phyloP scores from a whole-genome alignment of 2,329 filamentous ascomycete genomes.

The Triangularia setosa region DNA sequence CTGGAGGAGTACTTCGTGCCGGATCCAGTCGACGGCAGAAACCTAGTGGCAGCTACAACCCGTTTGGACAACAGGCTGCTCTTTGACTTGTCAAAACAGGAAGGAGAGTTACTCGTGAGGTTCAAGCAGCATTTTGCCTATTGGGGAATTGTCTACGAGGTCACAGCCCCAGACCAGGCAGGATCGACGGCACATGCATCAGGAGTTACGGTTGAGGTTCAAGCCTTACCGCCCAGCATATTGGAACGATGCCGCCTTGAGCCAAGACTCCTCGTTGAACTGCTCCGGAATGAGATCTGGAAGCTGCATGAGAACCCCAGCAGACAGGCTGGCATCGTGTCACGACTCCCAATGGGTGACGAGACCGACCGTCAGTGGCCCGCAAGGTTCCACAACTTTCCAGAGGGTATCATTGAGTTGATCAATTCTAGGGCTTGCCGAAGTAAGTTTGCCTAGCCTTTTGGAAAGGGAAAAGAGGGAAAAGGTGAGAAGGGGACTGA shows the following conservation, averaged over 20 bases:
- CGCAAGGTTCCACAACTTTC: constrained; percentile 62
- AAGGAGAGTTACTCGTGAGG: constrained; percentile 54
- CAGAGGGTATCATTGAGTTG: constrained; percentile 70
- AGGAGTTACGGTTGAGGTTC: constrained; percentile 15
- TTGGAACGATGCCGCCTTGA: constrained; percentile 70
- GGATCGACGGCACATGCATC: no score
- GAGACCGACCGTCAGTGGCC: constrained; percentile 48
- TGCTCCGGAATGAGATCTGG: constrained; percentile 75
- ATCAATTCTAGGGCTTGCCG: constrained; percentile 73
- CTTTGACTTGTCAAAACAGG: constrained; percentile 62
- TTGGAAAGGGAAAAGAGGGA: not conserved
- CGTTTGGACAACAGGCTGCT: constrained; percentile 50
- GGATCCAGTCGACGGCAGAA: not conserved
- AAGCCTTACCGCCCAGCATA: constrained; percentile 65
- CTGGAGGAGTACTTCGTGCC: constrained; percentile 50
- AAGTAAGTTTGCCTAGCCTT: constrained; percentile 42
- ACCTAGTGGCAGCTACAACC: constrained; percentile 30
- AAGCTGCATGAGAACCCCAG: constrained; percentile 48
- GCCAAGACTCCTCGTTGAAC: constrained; percentile 65
- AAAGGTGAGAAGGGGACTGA: no score
- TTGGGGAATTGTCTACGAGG: constrained; percentile 73
- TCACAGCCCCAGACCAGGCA: not conserved
- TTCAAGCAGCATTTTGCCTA: constrained; percentile 55
- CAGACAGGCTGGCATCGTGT: not conserved
- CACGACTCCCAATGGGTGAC: not conserved